Evolutionary conservation across 768 basidiomycete species (phyloP).

Genomic region (Podaxis rugospora): DNA sequence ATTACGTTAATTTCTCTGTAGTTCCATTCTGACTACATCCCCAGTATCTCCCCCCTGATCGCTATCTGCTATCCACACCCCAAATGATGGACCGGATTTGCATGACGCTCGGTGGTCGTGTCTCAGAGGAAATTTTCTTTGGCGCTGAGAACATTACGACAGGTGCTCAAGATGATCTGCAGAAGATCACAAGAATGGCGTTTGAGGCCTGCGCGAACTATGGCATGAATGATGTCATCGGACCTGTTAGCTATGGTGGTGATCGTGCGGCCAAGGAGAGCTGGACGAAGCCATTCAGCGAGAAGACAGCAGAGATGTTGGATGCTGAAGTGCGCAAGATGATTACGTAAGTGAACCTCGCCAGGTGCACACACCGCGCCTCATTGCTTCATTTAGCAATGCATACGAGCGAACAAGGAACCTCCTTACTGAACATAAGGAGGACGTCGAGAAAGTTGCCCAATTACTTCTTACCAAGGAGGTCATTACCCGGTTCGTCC

Average conservation of each 20-base stretch:
- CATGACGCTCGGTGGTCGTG: conserved; percentile 97
- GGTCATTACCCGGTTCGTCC: conserved; percentile 77
- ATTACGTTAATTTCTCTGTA: conserved; percentile 1
- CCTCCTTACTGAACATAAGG: conserved; percentile 75
- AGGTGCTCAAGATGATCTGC: conserved; percentile 96
- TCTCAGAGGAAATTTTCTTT: conserved; percentile 98
- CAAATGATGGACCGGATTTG: conserved; percentile 95
- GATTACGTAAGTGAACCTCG: conserved; percentile 49
- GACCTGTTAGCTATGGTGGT: conserved; percentile 96
- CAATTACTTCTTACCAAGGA: conserved; percentile 89
- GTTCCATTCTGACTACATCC: conserved; percentile 11
- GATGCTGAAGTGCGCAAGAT: conserved; percentile 92
- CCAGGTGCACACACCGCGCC: neutral
- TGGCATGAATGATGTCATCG: conserved; percentile 94
- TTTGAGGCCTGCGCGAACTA: conserved; percentile 95
- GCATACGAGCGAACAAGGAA: conserved; percentile 83
- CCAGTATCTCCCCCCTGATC: conserved; percentile 92
- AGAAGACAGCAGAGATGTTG: conserved; percentile 93
- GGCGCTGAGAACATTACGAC: conserved; percentile 89
- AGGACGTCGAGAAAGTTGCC: conserved; percentile 92
- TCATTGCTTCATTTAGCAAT: conserved; percentile 21
- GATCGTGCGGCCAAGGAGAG: conserved; percentile 75
- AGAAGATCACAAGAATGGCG: conserved; percentile 97
- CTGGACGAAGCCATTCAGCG: conserved; percentile 98
- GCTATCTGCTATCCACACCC: conserved; percentile 91